Base-by-base conservation (phyloP, 2,329 filamentous ascomycete species). In the Fusarium xylarioides region DNA sequence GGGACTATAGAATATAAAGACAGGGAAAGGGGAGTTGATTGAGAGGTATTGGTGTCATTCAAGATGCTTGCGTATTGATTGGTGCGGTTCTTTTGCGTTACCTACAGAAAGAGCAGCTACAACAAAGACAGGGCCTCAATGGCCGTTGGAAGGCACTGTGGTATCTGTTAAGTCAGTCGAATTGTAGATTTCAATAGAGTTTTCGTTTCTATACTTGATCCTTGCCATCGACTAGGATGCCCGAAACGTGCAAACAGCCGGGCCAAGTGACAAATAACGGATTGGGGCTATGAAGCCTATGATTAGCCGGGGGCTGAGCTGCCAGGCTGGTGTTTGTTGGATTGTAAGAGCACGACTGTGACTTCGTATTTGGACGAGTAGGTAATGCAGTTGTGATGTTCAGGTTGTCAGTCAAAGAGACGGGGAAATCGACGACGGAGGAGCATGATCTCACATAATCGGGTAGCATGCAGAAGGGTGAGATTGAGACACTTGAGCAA, bases 291-390 rank as follows among this genome's bases (percentile, higher is more conserved):
- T 71, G 57, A 71, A 55, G 40, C 55, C 57, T 63, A 62, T 71
- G 57, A 68, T 68, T 50, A 71, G 68, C 74, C 46, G n/a, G 58
- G 43, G 74, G 70, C 72, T 76, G 68, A 75, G 74, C 50, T 56
- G 50, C 32, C 37, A 54, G 56, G 28, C 38, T 46, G 34, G 42
- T 50, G 7, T 18, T 35, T 46, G 32, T 59, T 49, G 62, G 62
- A n/a, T 32, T 49, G 32, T 55, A 54, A 66, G 61, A 40, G n/a
- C 38, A 55, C 32, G 37, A 35, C 34, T 26, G 37, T 19, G 11
- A 19, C 37, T 34, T 34, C 38, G 38, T 28, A 21, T 42, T 47
- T 38, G 26, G 43, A 21, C 37, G 34, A 70, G 50, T 18, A 12
- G 35, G 18, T 38, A 23, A 55, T 32, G n/a, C 19, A 43, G 23